phyloP scores from a whole-genome alignment of 495 filamentous ascomycete genomes.

The Pseudevernia furfuracea region DNA sequence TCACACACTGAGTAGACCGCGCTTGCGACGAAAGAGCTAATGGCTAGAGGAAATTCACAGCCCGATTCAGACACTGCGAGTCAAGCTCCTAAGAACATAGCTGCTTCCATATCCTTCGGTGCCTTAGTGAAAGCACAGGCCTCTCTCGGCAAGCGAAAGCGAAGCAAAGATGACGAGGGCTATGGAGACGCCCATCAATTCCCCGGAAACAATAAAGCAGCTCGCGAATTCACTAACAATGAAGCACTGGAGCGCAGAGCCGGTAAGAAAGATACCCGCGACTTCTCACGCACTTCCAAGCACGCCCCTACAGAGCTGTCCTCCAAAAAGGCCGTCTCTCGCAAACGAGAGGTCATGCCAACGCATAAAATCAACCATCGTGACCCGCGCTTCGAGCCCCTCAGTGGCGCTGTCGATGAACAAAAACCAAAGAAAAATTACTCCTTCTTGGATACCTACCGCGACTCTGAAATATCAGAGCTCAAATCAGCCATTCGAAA shows the following conservation, averaged over 20 bases:
- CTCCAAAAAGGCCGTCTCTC: conserved; percentile 72
- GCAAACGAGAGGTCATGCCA: conserved; percentile 62
- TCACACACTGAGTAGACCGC: neutral
- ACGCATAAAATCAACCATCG: conserved; percentile 41
- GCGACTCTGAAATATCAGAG: conserved; percentile 65
- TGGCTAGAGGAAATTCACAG: neutral
- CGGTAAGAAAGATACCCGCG: conserved; percentile 32
- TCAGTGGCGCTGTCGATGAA: conserved; percentile 43
- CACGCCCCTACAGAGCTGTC: conserved; percentile 78
- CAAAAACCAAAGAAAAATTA: conserved; percentile 58
- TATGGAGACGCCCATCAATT: conserved; percentile 13
- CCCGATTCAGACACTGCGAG: conserved; percentile 2
- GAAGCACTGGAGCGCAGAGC: conserved; percentile 36
- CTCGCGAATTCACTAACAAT: conserved; percentile 30
- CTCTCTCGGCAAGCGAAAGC: conserved; percentile 45
- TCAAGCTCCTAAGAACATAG: conserved; percentile 12
- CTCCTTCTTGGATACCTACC: conserved; percentile 79
- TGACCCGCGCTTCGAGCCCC: conserved; percentile 81
- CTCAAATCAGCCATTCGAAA: conserved; percentile 57
- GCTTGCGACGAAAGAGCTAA: neutral
- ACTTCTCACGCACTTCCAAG: conserved; percentile 59
- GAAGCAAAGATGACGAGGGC: conserved; percentile 17
- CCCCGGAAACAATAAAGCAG: conserved; percentile 27
- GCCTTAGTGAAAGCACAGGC: conserved; percentile 79
- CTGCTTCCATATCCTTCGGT: conserved; percentile 68